These are phyloP conservation scores for Phalaenopsis aphrodite DNA, from an alignment of 106 monocot species.

Conservation along the genomic window DNA sequence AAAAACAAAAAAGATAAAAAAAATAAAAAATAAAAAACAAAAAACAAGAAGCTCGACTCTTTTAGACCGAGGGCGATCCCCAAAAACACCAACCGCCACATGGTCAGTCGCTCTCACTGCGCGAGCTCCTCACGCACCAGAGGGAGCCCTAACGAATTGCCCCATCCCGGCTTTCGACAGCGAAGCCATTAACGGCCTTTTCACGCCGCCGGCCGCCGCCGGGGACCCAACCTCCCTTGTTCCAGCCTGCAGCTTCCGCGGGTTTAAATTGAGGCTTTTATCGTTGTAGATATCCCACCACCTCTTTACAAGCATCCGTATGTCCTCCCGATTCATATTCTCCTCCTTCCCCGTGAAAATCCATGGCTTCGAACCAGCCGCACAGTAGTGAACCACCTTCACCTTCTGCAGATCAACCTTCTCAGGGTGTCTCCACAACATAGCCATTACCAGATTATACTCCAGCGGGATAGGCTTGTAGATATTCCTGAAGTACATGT, in stretches of 20 bases:
- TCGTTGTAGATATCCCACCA: conserved; percentile 80
- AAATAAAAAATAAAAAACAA: too few relatives aligned
- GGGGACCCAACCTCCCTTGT: conserved; percentile 15
- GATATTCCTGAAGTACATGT: conserved; percentile 43
- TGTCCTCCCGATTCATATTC: conserved; percentile 71
- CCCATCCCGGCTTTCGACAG: conserved; percentile 5
- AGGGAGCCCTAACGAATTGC: background rate
- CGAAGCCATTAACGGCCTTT: conserved; percentile 2
- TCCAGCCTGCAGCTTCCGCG: background rate
- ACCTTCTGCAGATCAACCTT: conserved; percentile 33
- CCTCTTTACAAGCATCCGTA: conserved; percentile 56
- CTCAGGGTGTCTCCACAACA: conserved; percentile 7
- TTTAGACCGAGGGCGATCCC: background rate
- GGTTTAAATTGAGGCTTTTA: background rate
- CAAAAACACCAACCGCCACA: background rate
- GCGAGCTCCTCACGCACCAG: conserved; percentile 6
- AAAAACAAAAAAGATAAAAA: too few relatives aligned
- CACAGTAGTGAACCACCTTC: conserved; percentile 31
- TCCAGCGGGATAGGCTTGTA: conserved; percentile 51
- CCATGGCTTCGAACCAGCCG: conserved; percentile 79
- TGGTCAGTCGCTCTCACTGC: background rate
- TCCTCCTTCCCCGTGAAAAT: conserved; percentile 61
- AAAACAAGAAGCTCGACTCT: too few relatives aligned
- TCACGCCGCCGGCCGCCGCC: background rate
- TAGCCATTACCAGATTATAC: conserved; percentile 22